These are phyloP conservation scores for Teratosphaeria epicoccoides DNA, from an alignment of 2,329 filamentous ascomycete species.

Conservation along the genomic window DNA sequence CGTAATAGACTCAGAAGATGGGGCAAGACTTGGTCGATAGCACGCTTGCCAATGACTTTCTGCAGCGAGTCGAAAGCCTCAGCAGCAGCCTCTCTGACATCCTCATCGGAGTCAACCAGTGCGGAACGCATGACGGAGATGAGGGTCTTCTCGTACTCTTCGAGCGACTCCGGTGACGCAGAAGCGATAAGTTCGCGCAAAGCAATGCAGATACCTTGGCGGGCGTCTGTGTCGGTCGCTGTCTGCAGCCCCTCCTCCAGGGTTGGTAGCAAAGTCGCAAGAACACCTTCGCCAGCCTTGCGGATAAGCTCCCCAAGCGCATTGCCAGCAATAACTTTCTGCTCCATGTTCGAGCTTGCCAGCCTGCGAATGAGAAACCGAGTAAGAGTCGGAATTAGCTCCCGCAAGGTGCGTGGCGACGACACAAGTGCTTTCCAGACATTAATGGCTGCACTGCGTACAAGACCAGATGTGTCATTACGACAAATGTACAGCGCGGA, in stretches of 20 bases:
- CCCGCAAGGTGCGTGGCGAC: slow-evolving; percentile 83
- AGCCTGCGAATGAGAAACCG: slow-evolving; percentile 89
- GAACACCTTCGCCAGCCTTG: slow-evolving; percentile 87
- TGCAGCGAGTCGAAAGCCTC: slow-evolving; percentile 95
- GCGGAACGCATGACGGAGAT: slow-evolving; percentile 90
- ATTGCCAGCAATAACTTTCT: slow-evolving; percentile 97
- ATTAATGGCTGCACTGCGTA: slow-evolving; percentile 76
- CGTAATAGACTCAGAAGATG: slow-evolving; percentile 83
- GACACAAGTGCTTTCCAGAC: slow-evolving; percentile 98
- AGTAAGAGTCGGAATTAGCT: slow-evolving; percentile 86
- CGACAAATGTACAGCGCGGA: slow-evolving; percentile 97
- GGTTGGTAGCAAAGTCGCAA: slow-evolving; percentile 78
- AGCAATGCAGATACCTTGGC: slow-evolving; percentile 95
- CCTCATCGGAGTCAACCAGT: slow-evolving; percentile 76
- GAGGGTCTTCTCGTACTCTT: slow-evolving; percentile 89
- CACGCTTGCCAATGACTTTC: slow-evolving; percentile 84
- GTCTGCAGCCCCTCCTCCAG: slow-evolving; percentile 83
- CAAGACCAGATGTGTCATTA: slow-evolving; percentile 86
- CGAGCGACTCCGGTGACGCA: slow-evolving; percentile 75
- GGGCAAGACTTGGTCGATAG: slow-evolving; percentile 89
- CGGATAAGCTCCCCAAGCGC: slow-evolving; percentile 92
- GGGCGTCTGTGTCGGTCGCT: slow-evolving; percentile 82
- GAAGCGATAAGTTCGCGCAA: slow-evolving; percentile 86
- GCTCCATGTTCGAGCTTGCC: slow-evolving; percentile 93
- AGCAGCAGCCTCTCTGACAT: slow-evolving; percentile 89